Evolutionary conservation across 169 alveolate genomes (phyloP).

Genomic region (Plasmodium sp.): DNA sequence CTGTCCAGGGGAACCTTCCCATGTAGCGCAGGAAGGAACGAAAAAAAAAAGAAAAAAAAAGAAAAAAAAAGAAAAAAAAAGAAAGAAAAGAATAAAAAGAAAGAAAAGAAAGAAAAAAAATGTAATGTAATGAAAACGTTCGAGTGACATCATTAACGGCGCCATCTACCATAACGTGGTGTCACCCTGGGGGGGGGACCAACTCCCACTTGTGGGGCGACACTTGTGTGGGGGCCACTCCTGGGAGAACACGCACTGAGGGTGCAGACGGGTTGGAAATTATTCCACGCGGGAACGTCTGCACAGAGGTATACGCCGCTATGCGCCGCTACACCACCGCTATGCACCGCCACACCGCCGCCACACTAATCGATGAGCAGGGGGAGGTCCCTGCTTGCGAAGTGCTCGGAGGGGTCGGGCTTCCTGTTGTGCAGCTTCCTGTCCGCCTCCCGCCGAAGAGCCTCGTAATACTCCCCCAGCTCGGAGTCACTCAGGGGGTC

Average conservation of each 20-base stretch:
- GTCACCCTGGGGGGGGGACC: background rate
- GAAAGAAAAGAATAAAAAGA: background rate
- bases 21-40: background rate
- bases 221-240: background rate
- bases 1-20: background rate
- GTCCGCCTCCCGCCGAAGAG: constrained; percentile 1
- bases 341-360: background rate
- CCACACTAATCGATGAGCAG: constrained; percentile 17
- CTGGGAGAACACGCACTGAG: background rate
- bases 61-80: too few species aligned
- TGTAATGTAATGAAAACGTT: background rate
- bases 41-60: background rate
- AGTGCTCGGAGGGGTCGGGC: background rate
- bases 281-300: background rate
- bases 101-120: too few species aligned
- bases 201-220: background rate
- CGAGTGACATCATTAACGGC: background rate
- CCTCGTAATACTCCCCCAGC: constrained; percentile 23
- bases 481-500: background rate
- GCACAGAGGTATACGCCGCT: background rate
- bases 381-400: constrained; percentile 26
- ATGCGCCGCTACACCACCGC: background rate
- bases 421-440: constrained; percentile 23
- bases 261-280: background rate
- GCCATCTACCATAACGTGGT: background rate